Conservation (phyloP, 306 rosid genomes). For the Biancaea sappan region DNA sequence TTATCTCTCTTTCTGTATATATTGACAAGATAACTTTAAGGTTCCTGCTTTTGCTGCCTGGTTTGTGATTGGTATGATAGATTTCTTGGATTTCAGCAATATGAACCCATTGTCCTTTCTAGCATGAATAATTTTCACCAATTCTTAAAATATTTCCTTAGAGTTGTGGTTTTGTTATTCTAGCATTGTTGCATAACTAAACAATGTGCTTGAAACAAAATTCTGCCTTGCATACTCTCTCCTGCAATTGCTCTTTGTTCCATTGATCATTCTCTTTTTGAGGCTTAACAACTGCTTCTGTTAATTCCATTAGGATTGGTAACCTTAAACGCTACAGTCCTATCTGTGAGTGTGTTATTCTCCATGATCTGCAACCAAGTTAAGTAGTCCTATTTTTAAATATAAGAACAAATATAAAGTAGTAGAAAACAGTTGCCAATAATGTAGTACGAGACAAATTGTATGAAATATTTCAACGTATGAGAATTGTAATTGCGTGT, state of each 20-base stretch:
- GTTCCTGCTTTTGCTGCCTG: constrained; percentile 24
- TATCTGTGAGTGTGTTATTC: neutral
- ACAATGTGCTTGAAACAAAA: constrained; percentile 2
- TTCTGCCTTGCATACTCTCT: constrained; percentile 24
- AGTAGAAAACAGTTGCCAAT: neutral
- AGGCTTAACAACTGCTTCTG: neutral
- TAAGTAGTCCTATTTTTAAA: constrained; percentile 6
- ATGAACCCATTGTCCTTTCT: neutral
- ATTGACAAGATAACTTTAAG: constrained; percentile 11
- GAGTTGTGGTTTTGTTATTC: neutral
- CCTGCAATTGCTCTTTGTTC: constrained; percentile 12
- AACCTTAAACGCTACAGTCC: neutral
- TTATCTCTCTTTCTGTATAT: neutral
- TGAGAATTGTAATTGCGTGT: neutral
- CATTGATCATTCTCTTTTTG: neutral
- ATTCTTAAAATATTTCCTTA: constrained; percentile 2
- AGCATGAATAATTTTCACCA: constrained; percentile 1
- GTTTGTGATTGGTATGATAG: constrained; percentile 15
- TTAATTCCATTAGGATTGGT: neutral
- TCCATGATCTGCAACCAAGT: neutral
- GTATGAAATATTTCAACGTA: neutral
- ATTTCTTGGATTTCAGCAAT: constrained; percentile 22
- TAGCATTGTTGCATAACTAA: neutral
- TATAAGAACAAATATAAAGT: constrained; percentile 9
- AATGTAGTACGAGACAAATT: neutral